Conservation (phyloP, 208 protist species). For the Crithidia mellificae region DNA sequence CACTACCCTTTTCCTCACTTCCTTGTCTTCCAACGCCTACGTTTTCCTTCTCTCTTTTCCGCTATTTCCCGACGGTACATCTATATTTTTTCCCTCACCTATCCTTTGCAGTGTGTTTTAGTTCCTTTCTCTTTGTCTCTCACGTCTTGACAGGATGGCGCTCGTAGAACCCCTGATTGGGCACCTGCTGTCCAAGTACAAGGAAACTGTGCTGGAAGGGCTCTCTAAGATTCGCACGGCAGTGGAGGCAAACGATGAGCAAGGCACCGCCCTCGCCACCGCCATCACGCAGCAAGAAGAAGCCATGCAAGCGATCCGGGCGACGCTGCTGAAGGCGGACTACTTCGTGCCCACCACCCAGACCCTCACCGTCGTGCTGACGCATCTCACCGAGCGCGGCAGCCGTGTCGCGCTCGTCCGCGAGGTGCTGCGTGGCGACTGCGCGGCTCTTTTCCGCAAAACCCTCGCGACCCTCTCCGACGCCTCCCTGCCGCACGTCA, state of each 20-base stretch:
- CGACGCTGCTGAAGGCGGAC: conserved; percentile 39
- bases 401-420: conserved; percentile 46
- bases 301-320: conserved; percentile 61
- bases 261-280: conserved; percentile 49
- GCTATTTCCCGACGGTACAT: no score
- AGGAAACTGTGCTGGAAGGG: conserved; percentile 79
- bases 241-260: conserved; percentile 29
- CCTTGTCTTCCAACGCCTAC: no score
- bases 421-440: conserved; percentile 68
- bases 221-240: conserved; percentile 63
- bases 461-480: conserved; percentile 59
- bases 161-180: conserved; percentile 81
- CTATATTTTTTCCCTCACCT: no score
- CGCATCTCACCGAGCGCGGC: conserved; percentile 24
- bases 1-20: no score
- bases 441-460: conserved; percentile 50
- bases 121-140: no score
- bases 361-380: conserved; percentile 44
- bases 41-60: no score
- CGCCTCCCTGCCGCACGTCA: conserved; percentile 37
- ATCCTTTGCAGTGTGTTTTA: no score
- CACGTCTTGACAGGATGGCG: conserved; percentile 58
- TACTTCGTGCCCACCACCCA: conserved; percentile 47
- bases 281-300: conserved; percentile 63
- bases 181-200: conserved; percentile 82